Percentiles rank a stretch among this genome's conserved stretches.
Conservation (phyloP, 1,284 basidiomycete genomes). For the Cerioporus squamosus region DNA sequence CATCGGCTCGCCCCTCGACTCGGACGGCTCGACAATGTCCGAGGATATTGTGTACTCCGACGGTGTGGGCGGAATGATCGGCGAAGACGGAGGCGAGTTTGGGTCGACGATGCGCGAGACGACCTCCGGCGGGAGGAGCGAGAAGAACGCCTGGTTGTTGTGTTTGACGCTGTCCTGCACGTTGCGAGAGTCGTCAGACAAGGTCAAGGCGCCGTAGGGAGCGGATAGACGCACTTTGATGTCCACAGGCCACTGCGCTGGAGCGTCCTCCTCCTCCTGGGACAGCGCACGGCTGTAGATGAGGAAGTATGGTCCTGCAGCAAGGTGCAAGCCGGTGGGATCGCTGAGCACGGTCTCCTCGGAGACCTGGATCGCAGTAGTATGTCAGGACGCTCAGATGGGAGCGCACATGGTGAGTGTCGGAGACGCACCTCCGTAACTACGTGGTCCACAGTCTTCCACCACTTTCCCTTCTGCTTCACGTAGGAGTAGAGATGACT, state of each 20-base stretch:
- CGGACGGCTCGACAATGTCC: constrained; percentile 24
- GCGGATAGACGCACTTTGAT: constrained; percentile 39
- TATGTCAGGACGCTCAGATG: not conserved
- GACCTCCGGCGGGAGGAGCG: constrained; percentile 29
- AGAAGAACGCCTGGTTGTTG: constrained; percentile 37
- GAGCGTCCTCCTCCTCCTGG: constrained; percentile 35
- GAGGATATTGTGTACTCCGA: constrained; percentile 29
- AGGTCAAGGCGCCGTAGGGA: too few species aligned
- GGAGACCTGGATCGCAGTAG: constrained; percentile 50
- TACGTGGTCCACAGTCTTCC: constrained; percentile 76
- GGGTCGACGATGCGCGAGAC: constrained; percentile 26
- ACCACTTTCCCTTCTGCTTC: constrained; percentile 67
- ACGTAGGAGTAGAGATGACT: constrained; percentile 79
- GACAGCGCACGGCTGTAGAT: constrained; percentile 64
- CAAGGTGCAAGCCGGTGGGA: constrained; percentile 67
- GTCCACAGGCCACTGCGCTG: constrained; percentile 44
- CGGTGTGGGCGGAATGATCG: constrained; percentile 18
- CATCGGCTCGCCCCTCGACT: constrained; percentile 28
- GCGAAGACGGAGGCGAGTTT: constrained; percentile 35
- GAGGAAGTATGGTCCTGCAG: constrained; percentile 74
- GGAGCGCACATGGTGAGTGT: too few species aligned
- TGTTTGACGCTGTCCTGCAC: constrained; percentile 36
- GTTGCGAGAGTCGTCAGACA: not conserved
- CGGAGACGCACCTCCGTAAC: constrained; percentile 59
- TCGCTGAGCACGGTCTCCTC: constrained; percentile 72